phyloP scores from a whole-genome alignment of 2,329 filamentous ascomycete genomes.

The Colletotrichum viniferum region DNA sequence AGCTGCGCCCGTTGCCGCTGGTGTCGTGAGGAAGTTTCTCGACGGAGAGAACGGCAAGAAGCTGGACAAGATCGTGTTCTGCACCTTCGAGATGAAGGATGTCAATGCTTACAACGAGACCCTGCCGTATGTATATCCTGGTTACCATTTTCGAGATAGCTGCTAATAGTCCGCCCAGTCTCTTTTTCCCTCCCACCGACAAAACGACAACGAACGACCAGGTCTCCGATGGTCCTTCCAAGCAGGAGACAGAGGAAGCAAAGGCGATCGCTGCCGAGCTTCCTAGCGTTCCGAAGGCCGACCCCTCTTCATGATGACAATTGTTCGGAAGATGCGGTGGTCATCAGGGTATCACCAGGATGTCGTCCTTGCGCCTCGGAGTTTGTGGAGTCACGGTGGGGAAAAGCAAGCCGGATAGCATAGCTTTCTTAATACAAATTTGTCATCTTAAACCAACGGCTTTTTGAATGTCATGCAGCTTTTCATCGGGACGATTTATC shows the following conservation, averaged over 20 bases:
- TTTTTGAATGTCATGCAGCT: no score
- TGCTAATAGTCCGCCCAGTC: neutral
- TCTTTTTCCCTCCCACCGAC: slow-evolving; percentile 22
- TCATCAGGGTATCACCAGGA: neutral
- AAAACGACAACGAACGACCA: slow-evolving; percentile 16
- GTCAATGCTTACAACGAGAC: slow-evolving; percentile 71
- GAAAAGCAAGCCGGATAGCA: neutral
- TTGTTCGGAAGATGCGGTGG: fast-evolving
- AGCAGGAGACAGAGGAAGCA: slow-evolving; percentile 27
- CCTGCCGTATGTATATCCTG: slow-evolving; percentile 69
- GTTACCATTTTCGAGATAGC: neutral
- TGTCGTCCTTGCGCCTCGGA: neutral
- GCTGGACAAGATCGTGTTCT: slow-evolving; percentile 81
- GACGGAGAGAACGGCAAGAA: slow-evolving; percentile 47
- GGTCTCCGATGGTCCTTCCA: slow-evolving; percentile 24
- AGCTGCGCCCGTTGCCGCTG: slow-evolving; percentile 75
- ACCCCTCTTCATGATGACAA: slow-evolving; percentile 24
- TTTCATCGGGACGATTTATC: neutral
- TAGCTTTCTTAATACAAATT: neutral
- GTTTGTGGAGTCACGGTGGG: neutral
- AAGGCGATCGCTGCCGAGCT: slow-evolving; percentile 31
- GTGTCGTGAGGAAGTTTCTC: slow-evolving; percentile 61
- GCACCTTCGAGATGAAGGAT: slow-evolving; percentile 82
- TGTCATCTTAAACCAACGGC: neutral
- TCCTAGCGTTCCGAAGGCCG: slow-evolving; percentile 39